A percentile compares a stretch with the other conserved stretches of the same genome.
Evolutionary conservation across 345 rosid species (phyloP).

Genomic region (Arabis alpina): DNA sequence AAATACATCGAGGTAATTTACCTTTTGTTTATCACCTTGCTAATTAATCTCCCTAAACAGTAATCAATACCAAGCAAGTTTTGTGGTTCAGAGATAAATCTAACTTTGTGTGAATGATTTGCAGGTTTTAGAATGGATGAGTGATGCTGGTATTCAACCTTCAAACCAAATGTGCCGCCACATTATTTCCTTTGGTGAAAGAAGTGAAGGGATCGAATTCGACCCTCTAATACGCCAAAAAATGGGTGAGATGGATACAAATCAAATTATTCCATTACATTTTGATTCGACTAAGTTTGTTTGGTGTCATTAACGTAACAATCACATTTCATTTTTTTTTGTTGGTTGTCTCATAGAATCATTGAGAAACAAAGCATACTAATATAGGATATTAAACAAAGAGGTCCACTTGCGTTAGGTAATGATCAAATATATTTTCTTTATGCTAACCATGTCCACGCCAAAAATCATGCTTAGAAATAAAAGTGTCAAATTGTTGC

Average conservation of each 20-base stretch:
- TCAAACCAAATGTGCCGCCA: slow-evolving; percentile 67
- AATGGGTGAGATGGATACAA: slow-evolving; percentile 70
- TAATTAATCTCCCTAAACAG: not conserved
- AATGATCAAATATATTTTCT: too few species aligned
- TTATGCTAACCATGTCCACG: too few species aligned
- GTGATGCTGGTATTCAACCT: slow-evolving; percentile 68
- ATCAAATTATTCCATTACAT: not conserved
- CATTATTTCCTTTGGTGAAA: slow-evolving; percentile 66
- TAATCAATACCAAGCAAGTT: not conserved
- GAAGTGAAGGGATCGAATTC: slow-evolving; percentile 64
- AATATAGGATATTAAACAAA: too few species aligned
- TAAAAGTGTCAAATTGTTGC: too few species aligned
- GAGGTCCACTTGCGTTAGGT: too few species aligned
- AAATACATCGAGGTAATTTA: slow-evolving; percentile 82
- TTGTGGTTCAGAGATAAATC: not conserved
- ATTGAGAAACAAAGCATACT: slow-evolving; percentile 37
- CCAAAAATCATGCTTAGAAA: too few species aligned
- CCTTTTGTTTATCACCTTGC: not conserved
- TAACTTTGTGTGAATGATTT: slow-evolving; percentile 27
- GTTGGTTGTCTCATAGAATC: too few species aligned
- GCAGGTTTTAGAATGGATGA: slow-evolving; percentile 91
- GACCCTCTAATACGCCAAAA: slow-evolving; percentile 57
- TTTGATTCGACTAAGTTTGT: not conserved
- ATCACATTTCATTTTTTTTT: not conserved
- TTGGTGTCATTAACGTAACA: slow-evolving; percentile 6